Evolutionary conservation across 768 basidiomycete species (phyloP).

Genomic region (Infundibulicybe gibba): DNA sequence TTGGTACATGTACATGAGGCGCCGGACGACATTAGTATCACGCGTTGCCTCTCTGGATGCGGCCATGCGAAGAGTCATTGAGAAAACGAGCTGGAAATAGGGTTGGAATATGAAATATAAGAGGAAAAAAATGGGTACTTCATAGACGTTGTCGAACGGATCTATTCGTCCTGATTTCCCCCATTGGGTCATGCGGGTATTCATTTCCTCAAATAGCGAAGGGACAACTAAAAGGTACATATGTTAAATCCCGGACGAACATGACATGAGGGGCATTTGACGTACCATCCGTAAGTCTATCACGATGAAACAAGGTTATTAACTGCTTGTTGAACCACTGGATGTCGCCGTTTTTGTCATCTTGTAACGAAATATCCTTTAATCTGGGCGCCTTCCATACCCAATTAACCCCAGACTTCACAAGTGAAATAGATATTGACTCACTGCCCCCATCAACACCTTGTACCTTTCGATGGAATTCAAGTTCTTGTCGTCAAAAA

Average conservation of each 20-base stretch:
- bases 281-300: not conserved
- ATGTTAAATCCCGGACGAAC: not conserved
- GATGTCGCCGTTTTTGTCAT: not conserved
- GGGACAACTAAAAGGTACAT: slow-evolving; percentile 8
- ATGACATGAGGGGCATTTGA: not conserved
- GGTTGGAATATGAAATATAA: not conserved
- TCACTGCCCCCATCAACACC: too few species aligned
- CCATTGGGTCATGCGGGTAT: slow-evolving; percentile 9
- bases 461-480: too few species aligned
- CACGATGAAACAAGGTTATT: not conserved
- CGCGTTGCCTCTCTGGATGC: slow-evolving; percentile 29
- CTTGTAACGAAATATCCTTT: not conserved
- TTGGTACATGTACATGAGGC: slow-evolving; percentile 16
- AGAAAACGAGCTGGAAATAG: slow-evolving; percentile 14
- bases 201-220: slow-evolving; percentile 12
- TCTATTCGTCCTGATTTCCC: slow-evolving; percentile 11
- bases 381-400: not conserved
- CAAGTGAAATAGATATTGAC: not conserved
- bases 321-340: not conserved
- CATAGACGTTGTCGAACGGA: slow-evolving; percentile 14
- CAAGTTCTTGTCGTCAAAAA: too few species aligned
- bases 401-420: not conserved
- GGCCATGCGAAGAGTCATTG: slow-evolving; percentile 31
- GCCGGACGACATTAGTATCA: slow-evolving; percentile 15
- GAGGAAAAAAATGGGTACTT: slow-evolving; percentile 3